Percentiles rank a stretch among this genome's conserved stretches.
phyloP scores from a whole-genome alignment of 1,139 yeast genomes.

The Candida tropicalis region DNA sequence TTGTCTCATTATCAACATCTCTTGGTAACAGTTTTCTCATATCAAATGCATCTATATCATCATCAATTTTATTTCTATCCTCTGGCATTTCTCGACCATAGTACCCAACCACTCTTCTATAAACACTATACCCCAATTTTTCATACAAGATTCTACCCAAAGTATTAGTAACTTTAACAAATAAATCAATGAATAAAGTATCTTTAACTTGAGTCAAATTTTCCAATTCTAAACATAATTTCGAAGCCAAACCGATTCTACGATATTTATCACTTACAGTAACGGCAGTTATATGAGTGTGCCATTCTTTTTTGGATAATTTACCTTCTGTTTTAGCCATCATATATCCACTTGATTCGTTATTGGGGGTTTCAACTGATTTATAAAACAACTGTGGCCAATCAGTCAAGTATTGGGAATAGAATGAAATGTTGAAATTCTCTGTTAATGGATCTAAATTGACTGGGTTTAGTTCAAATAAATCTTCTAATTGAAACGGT shows the following conservation, averaged over 20 bases:
- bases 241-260: conserved; percentile 81
- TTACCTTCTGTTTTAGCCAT: conserved; percentile 96
- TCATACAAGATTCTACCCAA: conserved; percentile 83
- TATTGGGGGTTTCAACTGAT: conserved; percentile 46
- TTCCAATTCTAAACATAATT: conserved; percentile 73
- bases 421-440: conserved; percentile 82
- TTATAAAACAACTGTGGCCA: conserved; percentile 95
- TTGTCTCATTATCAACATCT: conserved; percentile 52
- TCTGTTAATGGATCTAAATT: conserved; percentile 90
- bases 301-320: conserved; percentile 75
- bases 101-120: conserved; percentile 87
- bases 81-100: conserved; percentile 59
- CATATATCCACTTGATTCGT: conserved; percentile 71
- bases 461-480: conserved; percentile 69
- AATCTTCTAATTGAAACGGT: conserved; percentile 86
- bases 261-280: conserved; percentile 84
- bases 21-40: conserved; percentile 70
- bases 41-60: conserved; percentile 85
- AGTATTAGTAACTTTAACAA: conserved; percentile 82
- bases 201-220: conserved; percentile 63
- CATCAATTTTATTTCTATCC: conserved; percentile 50
- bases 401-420: conserved; percentile 74
- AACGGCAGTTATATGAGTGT: conserved; percentile 95
- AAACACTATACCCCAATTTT: conserved; percentile 82
- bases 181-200: conserved; percentile 85